These are phyloP conservation scores for Alternaria metachromatica DNA, from an alignment of 2,329 filamentous ascomycete genomes.

Conservation along the genomic window DNA sequence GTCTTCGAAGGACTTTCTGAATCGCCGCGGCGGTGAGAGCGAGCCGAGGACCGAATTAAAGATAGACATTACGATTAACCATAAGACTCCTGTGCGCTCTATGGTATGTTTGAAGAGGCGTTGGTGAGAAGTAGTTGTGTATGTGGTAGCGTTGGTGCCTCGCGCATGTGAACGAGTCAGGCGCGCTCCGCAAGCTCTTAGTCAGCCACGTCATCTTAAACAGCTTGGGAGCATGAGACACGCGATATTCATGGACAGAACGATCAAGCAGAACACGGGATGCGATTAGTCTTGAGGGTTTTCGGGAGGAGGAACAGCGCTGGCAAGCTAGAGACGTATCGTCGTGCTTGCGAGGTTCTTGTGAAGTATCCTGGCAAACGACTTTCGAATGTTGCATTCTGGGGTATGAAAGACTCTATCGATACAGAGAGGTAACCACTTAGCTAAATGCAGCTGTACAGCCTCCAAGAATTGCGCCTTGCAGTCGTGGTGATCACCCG, in stretches of 20 bases:
- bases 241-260: background rate
- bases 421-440: background rate
- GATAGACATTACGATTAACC: slow-evolving; percentile 35
- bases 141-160: slow-evolving; percentile 31
- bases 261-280: background rate
- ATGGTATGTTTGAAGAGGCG: background rate
- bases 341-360: background rate
- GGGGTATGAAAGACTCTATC: background rate
- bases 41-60: slow-evolving; percentile 47
- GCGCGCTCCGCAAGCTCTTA: slow-evolving; percentile 23
- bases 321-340: background rate
- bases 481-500: background rate
- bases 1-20: slow-evolving; percentile 46
- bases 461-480: background rate
- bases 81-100: background rate
- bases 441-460: background rate
- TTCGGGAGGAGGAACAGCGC: background rate
- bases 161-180: slow-evolving; percentile 43
- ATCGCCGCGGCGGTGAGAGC: slow-evolving; percentile 42
- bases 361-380: background rate
- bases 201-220: slow-evolving; percentile 20
- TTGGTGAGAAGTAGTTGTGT: slow-evolving; percentile 3
- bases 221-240: slow-evolving; percentile 2
- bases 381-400: background rate
- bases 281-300: background rate